Percentiles rank a stretch among this genome's conserved stretches.
phyloP scores from a whole-genome alignment of 2,329 filamentous ascomycete genomes.

The Arthrobotrys musiformis region DNA sequence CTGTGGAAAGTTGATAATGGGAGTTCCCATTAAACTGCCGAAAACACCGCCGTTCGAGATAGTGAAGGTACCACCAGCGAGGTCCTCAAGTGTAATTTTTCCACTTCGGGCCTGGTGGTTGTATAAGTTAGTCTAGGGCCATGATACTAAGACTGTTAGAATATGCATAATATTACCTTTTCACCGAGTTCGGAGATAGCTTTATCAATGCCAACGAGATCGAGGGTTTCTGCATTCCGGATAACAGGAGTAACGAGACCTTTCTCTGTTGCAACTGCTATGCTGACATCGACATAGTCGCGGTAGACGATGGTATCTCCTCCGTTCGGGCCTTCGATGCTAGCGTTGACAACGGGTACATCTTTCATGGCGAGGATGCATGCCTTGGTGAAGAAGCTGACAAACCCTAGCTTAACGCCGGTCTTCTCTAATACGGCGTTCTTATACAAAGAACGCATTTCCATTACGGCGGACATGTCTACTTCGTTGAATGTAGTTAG shows the following conservation, averaged over 20 bases:
- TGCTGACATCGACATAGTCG: constrained; percentile 97
- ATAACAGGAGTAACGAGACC: constrained; percentile 96
- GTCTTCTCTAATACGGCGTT: constrained; percentile 95
- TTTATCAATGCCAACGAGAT: constrained; percentile 88
- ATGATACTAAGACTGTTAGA: background rate
- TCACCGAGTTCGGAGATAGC: constrained; percentile 92
- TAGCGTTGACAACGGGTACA: constrained; percentile 93
- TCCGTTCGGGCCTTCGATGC: constrained; percentile 92
- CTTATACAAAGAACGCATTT: constrained; percentile 97
- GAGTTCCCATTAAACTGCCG: constrained; percentile 81
- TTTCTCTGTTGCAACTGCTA: constrained; percentile 97
- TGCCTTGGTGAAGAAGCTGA: constrained; percentile 95
- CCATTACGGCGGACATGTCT: constrained; percentile 97
- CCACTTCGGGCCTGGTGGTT: constrained; percentile 80
- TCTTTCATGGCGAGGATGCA: constrained; percentile 92
- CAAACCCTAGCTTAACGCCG: constrained; percentile 98
- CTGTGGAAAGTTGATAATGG: constrained; percentile 97
- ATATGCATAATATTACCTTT: constrained; percentile 72
- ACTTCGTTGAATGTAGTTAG: constrained; percentile 99
- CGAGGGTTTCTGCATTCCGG: constrained; percentile 87
- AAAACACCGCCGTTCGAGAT: constrained; percentile 80
- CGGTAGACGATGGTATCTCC: constrained; percentile 98
- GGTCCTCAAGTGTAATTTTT: constrained; percentile 98
- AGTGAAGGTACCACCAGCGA: constrained; percentile 98
- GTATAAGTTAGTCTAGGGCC: background rate